Evolutionary conservation across 1,139 yeast genomes (phyloP), one percentile per base, ranked within the genome.

Genomic region (Wickerhamomyces sp.): DNA sequence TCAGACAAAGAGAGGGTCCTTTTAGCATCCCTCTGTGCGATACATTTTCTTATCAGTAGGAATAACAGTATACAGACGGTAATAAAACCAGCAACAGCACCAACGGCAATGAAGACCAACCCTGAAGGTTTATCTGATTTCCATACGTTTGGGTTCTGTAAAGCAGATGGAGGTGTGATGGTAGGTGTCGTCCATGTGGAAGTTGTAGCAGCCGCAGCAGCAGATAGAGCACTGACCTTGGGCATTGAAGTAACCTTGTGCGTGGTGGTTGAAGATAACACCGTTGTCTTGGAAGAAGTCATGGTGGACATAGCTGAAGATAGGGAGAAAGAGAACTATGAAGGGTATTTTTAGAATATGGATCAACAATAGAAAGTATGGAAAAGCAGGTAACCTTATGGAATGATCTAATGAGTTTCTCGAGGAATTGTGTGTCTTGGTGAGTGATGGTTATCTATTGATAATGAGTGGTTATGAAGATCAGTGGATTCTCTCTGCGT

Each of bases 61-160:
- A 64, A 55, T 10, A 55, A 8, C 2, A 58, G 11, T 27, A 65
- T 46, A 10, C 54, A 52, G 2, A 64, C 46, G 61, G 71, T 58
- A 61, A 63, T 46, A 29, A 54, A 55, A 1, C 84, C 87, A 4
- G 83, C 79, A 39, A 82, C 71, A 11, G 83, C 72, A 0, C 94
- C 95, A 30, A 85, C 84, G 0, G 87, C 86, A 50, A 87, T 86
- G 64, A 86, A 87, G 4, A 87, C 90, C 0, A 93, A 83, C 1
- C 95, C 95, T 44, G 76, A 72, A 1, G 89, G 86, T 44, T 73
- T 69, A 33, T 59, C 62, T 11, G 78, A 68, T 42, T 71, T 65
- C 51, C 74, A 64, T 34, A 87, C 71, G 58, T 74, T 81, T 10
- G 95, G 95, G 63, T 86, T 86, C 42, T 68, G 62, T 39, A 61